Percentiles rank a stretch among this genome's conserved stretches.
Conservation (phyloP, 805 yeast species). For the Babjeviella inositovora region DNA sequence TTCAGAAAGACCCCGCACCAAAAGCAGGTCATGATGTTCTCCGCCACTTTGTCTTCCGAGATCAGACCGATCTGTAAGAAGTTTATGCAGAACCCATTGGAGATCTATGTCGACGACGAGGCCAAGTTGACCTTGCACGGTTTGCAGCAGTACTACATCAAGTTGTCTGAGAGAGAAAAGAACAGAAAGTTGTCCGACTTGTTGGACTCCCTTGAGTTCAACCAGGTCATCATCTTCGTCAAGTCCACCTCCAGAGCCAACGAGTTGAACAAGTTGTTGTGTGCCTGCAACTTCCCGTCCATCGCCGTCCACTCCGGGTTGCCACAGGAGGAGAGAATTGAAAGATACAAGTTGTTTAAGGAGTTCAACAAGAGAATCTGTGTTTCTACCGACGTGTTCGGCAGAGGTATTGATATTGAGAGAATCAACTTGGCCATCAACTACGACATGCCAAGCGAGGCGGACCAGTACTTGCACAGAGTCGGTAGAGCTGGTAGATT, state of each 20-base stretch:
- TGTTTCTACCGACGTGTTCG: conserved; percentile 96
- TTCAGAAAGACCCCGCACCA: conserved; percentile 97
- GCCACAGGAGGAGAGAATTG: conserved; percentile 96
- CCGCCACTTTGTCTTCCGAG: conserved; percentile 89
- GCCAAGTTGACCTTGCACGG: conserved; percentile 96
- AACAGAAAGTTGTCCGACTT: conserved; percentile 85
- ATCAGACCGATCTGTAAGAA: conserved; percentile 94
- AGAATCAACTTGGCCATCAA: conserved; percentile 96
- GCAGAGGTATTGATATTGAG: conserved; percentile 99
- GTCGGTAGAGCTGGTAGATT: conserved; percentile 99
- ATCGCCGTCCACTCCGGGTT: conserved; percentile 92
- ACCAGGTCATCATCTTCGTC: conserved; percentile 95
- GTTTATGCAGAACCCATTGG: conserved; percentile 96
- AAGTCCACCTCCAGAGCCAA: conserved; percentile 84
- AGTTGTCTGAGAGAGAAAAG: conserved; percentile 81
- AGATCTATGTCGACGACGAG: conserved; percentile 94
- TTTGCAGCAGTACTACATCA: conserved; percentile 89
- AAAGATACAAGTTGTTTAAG: conserved; percentile 88
- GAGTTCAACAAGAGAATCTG: conserved; percentile 98
- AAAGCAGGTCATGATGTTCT: conserved; percentile 98
- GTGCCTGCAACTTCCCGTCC: conserved; percentile 91
- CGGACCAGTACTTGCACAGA: conserved; percentile 97
- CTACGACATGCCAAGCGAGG: conserved; percentile 91
- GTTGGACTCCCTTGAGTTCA: conserved; percentile 87
- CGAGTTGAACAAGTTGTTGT: conserved; percentile 75